A percentile compares a stretch with the other conserved stretches of the same genome.
Evolutionary conservation across 2,329 filamentous ascomycete genomes (phyloP).

Genomic region (Cytospora schulzeri): DNA sequence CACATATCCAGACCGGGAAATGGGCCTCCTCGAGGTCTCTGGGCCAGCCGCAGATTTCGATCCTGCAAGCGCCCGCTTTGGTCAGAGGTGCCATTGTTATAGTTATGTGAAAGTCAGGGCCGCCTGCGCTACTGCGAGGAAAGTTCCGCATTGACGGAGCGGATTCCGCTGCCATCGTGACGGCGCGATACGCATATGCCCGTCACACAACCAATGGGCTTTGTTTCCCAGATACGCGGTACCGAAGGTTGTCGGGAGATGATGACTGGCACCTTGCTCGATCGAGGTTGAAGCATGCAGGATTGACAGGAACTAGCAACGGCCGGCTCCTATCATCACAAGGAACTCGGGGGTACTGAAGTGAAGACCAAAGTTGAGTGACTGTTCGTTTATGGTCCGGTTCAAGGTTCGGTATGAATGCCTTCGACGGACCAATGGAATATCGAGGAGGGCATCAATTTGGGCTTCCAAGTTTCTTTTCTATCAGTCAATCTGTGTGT

Average conservation of each 20-base stretch:
- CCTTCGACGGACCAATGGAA: neutral
- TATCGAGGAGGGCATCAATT: neutral
- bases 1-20: neutral
- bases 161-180: slow-evolving; percentile 13
- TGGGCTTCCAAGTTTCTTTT: neutral
- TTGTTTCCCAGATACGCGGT: slow-evolving; percentile 2
- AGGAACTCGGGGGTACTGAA: neutral
- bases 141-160: slow-evolving; percentile 7
- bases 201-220: neutral
- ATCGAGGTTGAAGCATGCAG: neutral
- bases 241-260: slow-evolving; percentile 14
- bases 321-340: neutral
- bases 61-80: slow-evolving; percentile 16
- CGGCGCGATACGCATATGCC: slow-evolving; percentile 3
- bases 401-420: neutral
- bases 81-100: neutral
- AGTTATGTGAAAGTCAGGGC: neutral
- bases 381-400: neutral
- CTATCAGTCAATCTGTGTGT: neutral
- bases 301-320: neutral
- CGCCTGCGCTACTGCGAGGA: neutral
- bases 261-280: neutral
- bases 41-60: slow-evolving; percentile 8
- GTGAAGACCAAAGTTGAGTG: neutral
- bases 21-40: neutral